phyloP scores from a whole-genome alignment of 306 rosid species.

The Glycine soja region DNA sequence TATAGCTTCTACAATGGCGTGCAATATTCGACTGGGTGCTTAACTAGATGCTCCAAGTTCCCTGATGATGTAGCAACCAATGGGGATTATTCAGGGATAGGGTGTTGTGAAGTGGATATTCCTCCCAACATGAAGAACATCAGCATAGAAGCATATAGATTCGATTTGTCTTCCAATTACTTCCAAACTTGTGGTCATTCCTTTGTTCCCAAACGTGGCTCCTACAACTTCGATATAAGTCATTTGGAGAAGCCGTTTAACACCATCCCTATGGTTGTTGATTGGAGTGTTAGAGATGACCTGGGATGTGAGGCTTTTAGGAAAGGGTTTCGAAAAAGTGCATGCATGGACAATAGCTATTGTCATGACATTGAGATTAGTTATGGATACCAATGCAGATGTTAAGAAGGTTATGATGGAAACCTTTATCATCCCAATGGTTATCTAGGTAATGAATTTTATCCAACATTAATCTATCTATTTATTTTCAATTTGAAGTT shows the following conservation, averaged over 20 bases:
- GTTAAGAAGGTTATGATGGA: background rate
- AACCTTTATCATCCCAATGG: conserved; percentile 13
- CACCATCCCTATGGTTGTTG: conserved; percentile 27
- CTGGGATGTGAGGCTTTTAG: background rate
- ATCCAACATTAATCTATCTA: background rate
- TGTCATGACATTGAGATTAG: background rate
- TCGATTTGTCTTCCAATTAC: background rate
- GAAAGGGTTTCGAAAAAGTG: background rate
- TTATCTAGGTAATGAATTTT: conserved; percentile 10
- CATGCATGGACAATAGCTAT: background rate
- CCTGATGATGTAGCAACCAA: background rate
- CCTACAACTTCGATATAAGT: conserved; percentile 17
- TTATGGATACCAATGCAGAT: conserved; percentile 32
- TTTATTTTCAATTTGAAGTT: too few relatives aligned
- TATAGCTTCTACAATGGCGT: background rate
- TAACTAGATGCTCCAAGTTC: conserved; percentile 11
- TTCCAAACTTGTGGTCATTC: conserved; percentile 4
- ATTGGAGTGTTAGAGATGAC: conserved; percentile 49
- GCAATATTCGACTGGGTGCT: background rate
- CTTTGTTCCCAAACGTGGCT: conserved; percentile 31
- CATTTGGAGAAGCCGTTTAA: background rate
- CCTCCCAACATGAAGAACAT: conserved; percentile 5
- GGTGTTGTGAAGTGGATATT: conserved; percentile 41
- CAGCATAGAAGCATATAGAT: background rate
- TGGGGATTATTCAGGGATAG: conserved; percentile 3